A percentile compares a stretch with the other conserved stretches of the same genome.
phyloP scores from a whole-genome alignment of 2,329 filamentous ascomycete species.

The Berkeleyomyces rouxiae region DNA sequence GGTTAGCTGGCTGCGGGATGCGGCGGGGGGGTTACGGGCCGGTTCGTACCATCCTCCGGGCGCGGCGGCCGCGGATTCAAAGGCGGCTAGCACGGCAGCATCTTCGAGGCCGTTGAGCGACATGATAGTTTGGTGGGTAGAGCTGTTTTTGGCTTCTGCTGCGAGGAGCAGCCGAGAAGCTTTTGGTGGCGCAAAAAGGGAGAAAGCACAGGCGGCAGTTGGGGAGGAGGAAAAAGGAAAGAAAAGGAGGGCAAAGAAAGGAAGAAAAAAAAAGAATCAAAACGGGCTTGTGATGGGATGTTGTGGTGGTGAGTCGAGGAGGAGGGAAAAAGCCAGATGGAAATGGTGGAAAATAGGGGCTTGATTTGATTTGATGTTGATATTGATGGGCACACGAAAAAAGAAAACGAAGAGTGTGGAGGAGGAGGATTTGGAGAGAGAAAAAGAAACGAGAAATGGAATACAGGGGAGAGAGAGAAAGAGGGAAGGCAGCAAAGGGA shows the following conservation, averaged over 20 bases:
- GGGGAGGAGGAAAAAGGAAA: constrained; percentile 1
- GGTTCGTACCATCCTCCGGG: constrained; percentile 81
- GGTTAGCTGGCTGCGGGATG: constrained; percentile 2
- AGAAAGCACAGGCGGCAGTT: neutral
- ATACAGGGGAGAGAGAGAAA: neutral
- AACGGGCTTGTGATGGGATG: neutral
- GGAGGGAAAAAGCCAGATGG: too few species aligned
- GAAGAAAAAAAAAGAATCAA: neutral
- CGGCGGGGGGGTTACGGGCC: neutral
- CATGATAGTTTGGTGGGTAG: constrained; percentile 35
- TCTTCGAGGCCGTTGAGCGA: constrained; percentile 91
- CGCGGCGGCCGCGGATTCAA: constrained; percentile 63
- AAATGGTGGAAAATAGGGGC: too few species aligned
- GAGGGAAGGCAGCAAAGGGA: too few species aligned
- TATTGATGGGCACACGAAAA: neutral
- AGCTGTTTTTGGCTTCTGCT: constrained; percentile 6
- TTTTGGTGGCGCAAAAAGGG: constrained; percentile 6
- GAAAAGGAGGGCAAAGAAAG: neutral
- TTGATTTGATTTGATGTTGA: too few species aligned
- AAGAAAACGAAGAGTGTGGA: neutral
- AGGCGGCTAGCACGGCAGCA: constrained; percentile 64
- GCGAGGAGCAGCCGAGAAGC: constrained; percentile 1
- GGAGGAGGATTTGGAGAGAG: neutral
- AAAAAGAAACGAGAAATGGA: constrained; percentile 3
- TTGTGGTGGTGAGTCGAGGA: too few species aligned